Evolutionary conservation across 2,329 filamentous ascomycete genomes (phyloP).

Genomic region (Phyllosticta citriasiana): DNA sequence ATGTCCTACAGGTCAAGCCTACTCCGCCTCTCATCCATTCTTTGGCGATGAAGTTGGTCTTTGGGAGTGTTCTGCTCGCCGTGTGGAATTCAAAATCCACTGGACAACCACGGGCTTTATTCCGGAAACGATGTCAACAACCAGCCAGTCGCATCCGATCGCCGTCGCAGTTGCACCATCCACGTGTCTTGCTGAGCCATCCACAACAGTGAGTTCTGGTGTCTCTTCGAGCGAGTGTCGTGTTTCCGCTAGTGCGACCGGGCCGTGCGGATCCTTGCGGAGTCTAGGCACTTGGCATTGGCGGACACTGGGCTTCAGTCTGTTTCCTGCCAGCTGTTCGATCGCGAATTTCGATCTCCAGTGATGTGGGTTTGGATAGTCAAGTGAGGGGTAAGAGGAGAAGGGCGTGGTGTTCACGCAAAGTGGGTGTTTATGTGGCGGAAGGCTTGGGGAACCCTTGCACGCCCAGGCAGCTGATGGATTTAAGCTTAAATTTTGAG

Average conservation of each 20-base stretch:
- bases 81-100: background rate
- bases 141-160: background rate
- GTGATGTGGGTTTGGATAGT: background rate
- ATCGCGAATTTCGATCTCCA: background rate
- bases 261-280: background rate
- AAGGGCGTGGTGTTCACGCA: background rate
- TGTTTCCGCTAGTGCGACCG: background rate
- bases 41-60: background rate
- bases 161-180: background rate
- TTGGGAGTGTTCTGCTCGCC: background rate
- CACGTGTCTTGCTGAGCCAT: background rate
- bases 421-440: background rate
- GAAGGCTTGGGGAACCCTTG: background rate
- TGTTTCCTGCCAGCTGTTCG: background rate
- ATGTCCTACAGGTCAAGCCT: background rate
- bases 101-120: background rate
- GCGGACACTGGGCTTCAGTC: background rate
- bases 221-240: background rate
- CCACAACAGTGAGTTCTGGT: background rate
- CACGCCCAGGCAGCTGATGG: background rate
- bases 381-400: background rate
- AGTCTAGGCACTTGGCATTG: background rate
- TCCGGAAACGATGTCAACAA: background rate
- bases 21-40: background rate
- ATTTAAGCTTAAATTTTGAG: background rate